Evolutionary conservation across 345 rosid genomes (phyloP).

Genomic region (Populus euphratica): DNA sequence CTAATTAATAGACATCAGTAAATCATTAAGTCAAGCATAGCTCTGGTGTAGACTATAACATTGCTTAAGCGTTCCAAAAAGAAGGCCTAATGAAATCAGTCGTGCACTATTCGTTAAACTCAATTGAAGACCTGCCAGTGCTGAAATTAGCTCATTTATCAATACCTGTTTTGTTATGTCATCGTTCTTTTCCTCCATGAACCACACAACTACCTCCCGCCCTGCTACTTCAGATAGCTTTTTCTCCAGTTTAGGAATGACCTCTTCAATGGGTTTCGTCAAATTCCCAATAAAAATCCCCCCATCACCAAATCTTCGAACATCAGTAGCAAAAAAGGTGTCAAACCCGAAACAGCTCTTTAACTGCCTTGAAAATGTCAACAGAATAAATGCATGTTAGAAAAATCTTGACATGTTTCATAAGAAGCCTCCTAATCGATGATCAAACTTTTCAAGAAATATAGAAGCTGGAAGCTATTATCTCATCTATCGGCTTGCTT

Average conservation of each 20-base stretch:
- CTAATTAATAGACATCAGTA: no score
- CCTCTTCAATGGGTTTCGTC: constrained; percentile 73
- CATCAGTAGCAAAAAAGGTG: constrained; percentile 86
- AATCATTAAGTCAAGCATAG: no score
- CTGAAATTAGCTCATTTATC: background rate
- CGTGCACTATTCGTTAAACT: no score
- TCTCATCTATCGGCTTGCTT: no score
- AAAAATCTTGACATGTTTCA: background rate
- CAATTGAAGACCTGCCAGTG: no score
- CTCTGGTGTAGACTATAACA: no score
- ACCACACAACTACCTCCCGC: constrained; percentile 80
- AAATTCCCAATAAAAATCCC: constrained; percentile 88
- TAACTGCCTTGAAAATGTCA: constrained; percentile 49
- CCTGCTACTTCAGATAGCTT: constrained; percentile 84
- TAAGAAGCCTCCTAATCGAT: background rate
- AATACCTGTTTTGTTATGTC: constrained; percentile 85
- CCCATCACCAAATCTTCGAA: constrained; percentile 93
- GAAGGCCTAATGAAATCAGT: no score
- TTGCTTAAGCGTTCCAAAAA: no score
- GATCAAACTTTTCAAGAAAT: background rate
- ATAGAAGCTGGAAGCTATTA: no score
- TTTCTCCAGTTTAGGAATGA: constrained; percentile 70
- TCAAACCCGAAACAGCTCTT: constrained; percentile 83
- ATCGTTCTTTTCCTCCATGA: constrained; percentile 85
- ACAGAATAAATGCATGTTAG: background rate